Conservation (phyloP, 257 asterid species). For the Datura wrightii region DNA sequence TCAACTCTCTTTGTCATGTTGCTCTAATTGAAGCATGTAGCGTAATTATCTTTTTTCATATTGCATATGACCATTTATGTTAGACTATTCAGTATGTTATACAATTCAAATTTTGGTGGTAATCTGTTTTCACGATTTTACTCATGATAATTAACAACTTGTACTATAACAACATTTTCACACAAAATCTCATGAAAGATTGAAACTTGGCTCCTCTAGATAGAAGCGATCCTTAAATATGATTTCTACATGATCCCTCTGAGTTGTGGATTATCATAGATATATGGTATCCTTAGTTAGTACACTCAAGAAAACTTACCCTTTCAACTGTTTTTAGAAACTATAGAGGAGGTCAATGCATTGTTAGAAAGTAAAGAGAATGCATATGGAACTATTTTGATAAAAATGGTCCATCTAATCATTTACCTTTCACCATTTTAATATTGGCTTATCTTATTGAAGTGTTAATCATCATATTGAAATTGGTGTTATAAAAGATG, state of each 20-base stretch:
- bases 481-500: neutral
- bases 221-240: neutral
- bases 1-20: no score
- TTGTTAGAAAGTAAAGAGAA: conserved; percentile 21
- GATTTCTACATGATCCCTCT: neutral
- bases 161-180: neutral
- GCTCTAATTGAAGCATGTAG: neutral
- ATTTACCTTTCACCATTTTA: neutral
- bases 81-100: no score
- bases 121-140: no score
- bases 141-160: no score
- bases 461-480: neutral
- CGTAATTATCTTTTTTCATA: no score
- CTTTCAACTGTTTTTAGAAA: neutral
- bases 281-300: neutral
- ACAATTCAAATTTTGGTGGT: no score
- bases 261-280: neutral
- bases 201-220: neutral
- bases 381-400: no score
- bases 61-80: no score
- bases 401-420: neutral
- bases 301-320: neutral
- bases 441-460: neutral
- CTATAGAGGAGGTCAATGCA: neutral
- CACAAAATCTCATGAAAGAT: neutral